A percentile compares a stretch with the other conserved stretches of the same genome.
Evolutionary conservation across 2,329 filamentous ascomycete genomes (phyloP).

Genomic region (Monosporascus sp.): DNA sequence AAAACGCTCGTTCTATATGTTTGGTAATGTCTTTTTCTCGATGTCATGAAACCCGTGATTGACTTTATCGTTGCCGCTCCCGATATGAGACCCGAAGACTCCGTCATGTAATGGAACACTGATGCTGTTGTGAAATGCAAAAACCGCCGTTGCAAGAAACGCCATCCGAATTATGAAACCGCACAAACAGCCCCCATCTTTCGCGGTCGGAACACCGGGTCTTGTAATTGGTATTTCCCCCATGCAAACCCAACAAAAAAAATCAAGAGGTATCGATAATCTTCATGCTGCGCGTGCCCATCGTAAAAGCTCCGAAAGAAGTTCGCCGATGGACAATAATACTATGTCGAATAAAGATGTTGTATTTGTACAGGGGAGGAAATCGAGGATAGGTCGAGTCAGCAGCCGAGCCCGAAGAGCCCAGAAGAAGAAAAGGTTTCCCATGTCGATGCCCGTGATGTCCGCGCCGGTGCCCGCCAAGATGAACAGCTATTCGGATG

Average conservation of each 20-base stretch:
- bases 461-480: conserved; percentile 44
- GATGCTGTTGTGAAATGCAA: conserved; percentile 47
- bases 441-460: conserved; percentile 39
- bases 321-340: conserved; percentile 27
- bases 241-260: conserved; percentile 27
- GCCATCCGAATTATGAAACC: conserved; percentile 36
- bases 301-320: conserved; percentile 20
- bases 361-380: conserved; percentile 40
- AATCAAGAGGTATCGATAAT: conserved; percentile 41
- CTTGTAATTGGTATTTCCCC: conserved; percentile 19
- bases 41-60: conserved; percentile 44
- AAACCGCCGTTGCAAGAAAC: conserved; percentile 36
- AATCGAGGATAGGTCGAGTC: conserved; percentile 22
- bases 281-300: conserved; percentile 36
- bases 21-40: conserved; percentile 42
- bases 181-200: conserved; percentile 35
- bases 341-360: conserved; percentile 42
- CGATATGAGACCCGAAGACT: conserved; percentile 36
- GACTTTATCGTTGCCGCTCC: conserved; percentile 40
- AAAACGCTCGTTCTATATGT: conserved; percentile 47
- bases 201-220: conserved; percentile 30
- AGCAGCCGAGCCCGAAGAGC: conserved; percentile 24
- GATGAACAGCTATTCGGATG: conserved; percentile 38
- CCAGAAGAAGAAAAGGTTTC: conserved; percentile 29
- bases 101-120: conserved; percentile 40